Base-by-base conservation (phyloP, 164 flowering plant species). In the Aristolochia contorta region DNA sequence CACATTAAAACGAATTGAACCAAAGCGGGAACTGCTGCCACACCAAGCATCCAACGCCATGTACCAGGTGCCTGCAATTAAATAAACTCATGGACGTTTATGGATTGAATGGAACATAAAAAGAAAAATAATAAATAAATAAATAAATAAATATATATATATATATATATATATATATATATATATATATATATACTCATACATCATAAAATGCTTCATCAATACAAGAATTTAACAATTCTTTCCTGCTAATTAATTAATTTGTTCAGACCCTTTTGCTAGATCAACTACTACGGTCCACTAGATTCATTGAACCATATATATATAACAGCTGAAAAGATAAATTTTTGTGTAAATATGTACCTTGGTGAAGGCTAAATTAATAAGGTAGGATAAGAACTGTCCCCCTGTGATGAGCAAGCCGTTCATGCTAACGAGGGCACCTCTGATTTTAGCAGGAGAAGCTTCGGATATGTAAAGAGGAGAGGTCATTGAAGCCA, bases 31-130 rank as follows among this genome's bases (percentile, higher is more conserved):
- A 85, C 21, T n/a, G 72, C 94, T 0, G 99, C 96, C 0, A 86
- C 74, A 2, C 99, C 97, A 61, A 90, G 94, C 97, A 93, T 93
- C 96, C 87, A 87, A 13, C 91, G 79, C 97, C 97, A 85, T 0
- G 92, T 87, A 57, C 84, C 85, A 1, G 63, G 84, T 27, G 67
- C 76, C 97, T 77, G 75, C 69, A 71, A 27, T 27, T 27, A 27
- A 27, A 27, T 2, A 27, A 27, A 27, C 30, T 27, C n/a, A n/a
- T n/a, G n/a, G 30, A 27, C 5, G 30, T 27, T 27, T 27, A 27
- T 27, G 30, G 30, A 27, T 27, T 2, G 30, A 5, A 27, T n/a
- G n/a, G n/a, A n/a, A n/a, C n/a, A n/a, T n/a, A n/a, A n/a, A n/a
- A n/a, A n/a, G n/a, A n/a, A n/a, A n/a, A n/a, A n/a, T n/a, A n/a